phyloP scores from a whole-genome alignment of 768 basidiomycete species.

The Hypsizygus marmoreus region DNA sequence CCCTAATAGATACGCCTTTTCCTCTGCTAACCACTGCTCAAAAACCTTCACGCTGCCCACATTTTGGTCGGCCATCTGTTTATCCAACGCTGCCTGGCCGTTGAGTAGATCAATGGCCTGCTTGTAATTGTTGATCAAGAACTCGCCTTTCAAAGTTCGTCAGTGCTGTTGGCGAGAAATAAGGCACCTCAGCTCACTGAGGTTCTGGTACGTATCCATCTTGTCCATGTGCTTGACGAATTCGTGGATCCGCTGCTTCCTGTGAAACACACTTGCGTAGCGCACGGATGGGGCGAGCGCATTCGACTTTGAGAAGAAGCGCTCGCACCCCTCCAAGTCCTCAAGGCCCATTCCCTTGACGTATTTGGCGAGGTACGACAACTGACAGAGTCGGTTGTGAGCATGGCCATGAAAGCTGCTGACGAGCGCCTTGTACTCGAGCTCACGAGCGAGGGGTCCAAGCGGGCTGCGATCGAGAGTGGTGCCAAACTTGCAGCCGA shows the following conservation, averaged over 20 bases:
- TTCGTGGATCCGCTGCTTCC: constrained; percentile 24
- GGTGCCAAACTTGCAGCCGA: constrained; percentile 26
- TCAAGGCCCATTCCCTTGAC: constrained; percentile 27
- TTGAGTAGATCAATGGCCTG: neutral
- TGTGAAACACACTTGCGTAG: constrained; percentile 22
- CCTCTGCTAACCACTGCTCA: neutral
- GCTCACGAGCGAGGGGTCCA: constrained; percentile 7
- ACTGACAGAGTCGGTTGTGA: constrained; percentile 30
- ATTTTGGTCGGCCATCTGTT: neutral
- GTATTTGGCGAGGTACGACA: constrained; percentile 23
- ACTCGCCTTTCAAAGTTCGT: too few relatives aligned
- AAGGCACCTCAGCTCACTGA: too few relatives aligned
- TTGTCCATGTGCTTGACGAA: constrained; percentile 7
- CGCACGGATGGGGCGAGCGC: constrained; percentile 16
- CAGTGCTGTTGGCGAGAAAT: too few relatives aligned
- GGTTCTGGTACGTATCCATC: constrained; percentile 5
- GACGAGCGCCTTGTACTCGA: constrained; percentile 14
- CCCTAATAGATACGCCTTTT: neutral
- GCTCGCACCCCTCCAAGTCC: constrained; percentile 27
- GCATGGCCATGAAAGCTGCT: constrained; percentile 30
- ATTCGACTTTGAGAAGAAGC: constrained; percentile 25
- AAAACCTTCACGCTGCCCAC: neutral
- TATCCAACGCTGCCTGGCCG: neutral
- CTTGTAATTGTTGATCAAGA: constrained; percentile 5
- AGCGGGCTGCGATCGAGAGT: constrained; percentile 24